Conservation (phyloP, 805 yeast species). For the Komagataella mondaviorum region DNA sequence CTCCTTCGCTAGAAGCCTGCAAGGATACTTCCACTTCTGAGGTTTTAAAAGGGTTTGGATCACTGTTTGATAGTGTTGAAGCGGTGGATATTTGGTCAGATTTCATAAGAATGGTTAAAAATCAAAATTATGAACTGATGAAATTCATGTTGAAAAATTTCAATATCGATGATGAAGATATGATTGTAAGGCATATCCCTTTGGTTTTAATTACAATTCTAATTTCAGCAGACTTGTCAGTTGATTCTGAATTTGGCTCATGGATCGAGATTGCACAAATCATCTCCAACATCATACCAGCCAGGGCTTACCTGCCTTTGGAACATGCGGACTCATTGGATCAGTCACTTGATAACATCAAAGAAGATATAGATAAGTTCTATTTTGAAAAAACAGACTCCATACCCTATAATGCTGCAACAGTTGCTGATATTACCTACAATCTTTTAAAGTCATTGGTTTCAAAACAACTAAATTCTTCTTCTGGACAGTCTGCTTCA, state of each 20-base stretch:
- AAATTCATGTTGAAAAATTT: constrained; percentile 50
- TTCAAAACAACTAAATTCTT: background rate
- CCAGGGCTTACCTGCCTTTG: constrained; percentile 45
- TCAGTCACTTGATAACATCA: constrained; percentile 3
- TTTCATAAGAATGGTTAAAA: constrained; percentile 28
- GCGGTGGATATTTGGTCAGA: constrained; percentile 67
- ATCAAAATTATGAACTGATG: constrained; percentile 31
- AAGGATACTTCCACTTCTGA: constrained; percentile 24
- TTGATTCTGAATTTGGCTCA: constrained; percentile 6
- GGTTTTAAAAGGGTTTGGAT: constrained; percentile 42
- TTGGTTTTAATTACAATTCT: constrained; percentile 41
- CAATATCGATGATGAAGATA: constrained; percentile 78
- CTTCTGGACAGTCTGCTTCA: background rate
- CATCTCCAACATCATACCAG: constrained; percentile 45
- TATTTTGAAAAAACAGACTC: background rate
- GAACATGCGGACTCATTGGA: constrained; percentile 21
- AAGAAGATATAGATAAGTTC: constrained; percentile 6
- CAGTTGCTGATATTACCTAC: background rate
- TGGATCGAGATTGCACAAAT: constrained; percentile 27
- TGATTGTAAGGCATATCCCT: constrained; percentile 67
- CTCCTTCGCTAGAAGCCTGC: constrained; percentile 47
- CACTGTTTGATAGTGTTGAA: constrained; percentile 81
- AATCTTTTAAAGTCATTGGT: background rate
- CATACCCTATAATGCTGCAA: background rate
- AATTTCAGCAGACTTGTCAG: constrained; percentile 4